These are phyloP conservation scores for Coemansia sp. DNA, from an alignment of 371 early-diverging fungal species.

Conservation along the genomic window DNA sequence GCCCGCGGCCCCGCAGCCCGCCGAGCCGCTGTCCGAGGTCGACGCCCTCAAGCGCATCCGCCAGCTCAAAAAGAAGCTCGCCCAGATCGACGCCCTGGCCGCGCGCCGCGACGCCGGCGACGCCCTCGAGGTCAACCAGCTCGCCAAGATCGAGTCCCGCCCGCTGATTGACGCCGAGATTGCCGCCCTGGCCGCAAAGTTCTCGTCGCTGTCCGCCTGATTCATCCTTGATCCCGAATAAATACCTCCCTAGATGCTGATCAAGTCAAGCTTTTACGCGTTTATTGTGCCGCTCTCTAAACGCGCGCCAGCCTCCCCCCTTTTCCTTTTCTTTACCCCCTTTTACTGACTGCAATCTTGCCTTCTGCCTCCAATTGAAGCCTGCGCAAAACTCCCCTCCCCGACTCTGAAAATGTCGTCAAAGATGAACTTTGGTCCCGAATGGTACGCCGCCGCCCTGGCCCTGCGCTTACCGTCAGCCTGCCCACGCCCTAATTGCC, in stretches of 20 bases:
- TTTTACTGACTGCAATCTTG: background rate
- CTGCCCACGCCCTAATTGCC: background rate
- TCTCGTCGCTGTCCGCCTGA: slow-evolving; percentile 16
- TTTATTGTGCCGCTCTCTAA: background rate
- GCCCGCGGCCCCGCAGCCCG: background rate
- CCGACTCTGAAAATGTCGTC: slow-evolving; percentile 55
- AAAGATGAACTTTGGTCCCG: slow-evolving; percentile 85
- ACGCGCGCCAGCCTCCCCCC: background rate
- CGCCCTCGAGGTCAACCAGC: slow-evolving; percentile 80
- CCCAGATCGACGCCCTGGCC: slow-evolving; percentile 84
- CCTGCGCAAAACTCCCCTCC: background rate
- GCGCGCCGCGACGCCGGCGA: slow-evolving; percentile 77
- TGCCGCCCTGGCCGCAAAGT: slow-evolving; percentile 19
- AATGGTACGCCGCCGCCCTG: slow-evolving; percentile 61
- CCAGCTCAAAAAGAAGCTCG: slow-evolving; percentile 83
- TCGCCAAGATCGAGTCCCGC: slow-evolving; percentile 47
- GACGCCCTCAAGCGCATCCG: slow-evolving; percentile 76
- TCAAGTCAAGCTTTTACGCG: no score
- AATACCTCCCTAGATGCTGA: no score
- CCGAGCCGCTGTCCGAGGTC: slow-evolving; percentile 25
- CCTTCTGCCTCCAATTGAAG: background rate
- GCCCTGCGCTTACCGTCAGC: background rate
- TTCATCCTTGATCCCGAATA: background rate
- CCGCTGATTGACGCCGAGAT: slow-evolving; percentile 38
- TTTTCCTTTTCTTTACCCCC: background rate